Base-by-base conservation (phyloP, 805 yeast genomes). In the Nakazawaea pomicola region DNA sequence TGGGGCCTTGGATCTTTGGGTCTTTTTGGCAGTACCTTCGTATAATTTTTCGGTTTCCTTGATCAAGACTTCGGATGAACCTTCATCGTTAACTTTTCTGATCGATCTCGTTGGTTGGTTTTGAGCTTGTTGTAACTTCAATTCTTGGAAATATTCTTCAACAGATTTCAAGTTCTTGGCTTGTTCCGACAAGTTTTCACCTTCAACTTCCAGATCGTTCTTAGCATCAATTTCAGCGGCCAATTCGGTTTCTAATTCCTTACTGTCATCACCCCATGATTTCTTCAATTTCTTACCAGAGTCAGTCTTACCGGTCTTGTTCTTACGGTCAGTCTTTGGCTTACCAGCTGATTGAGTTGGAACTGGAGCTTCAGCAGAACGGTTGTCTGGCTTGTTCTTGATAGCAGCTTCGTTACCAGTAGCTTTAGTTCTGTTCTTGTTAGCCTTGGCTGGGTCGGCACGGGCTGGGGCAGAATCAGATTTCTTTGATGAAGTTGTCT, bases 331-430 rank as follows among this genome's bases (percentile, higher is more conserved):
- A 46, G 67, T 65, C 56, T 74, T 71, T 62, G 64, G 70, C 68
- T 78, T 78, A 61, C 78, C 78, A 60, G 72, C 67, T 56, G 76
- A 62, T 57, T 76, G 49, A 46, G 71, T 55, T 46, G 71, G 56
- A 54, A 78, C 72, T 53, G 75, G 76, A 46, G 76, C 30, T 53
- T 77, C 79, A 49, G 67, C 70, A 36, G 71, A 60, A 54, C 77
- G 75, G 76, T 93, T 93, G 65, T 82, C 78, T 61, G 67, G 61
- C 72, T 77, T 80, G 75, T 70, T 78, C 66, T 71, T 80, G 65
- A 80, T 68, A 49, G 95, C 95, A 55, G 88, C 95, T 60, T 88
- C 95, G 74, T 87, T 89, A 66, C 93, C 95, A 55, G 87, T 68
- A 44, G 82, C 70, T 64, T 74, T 74, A 59, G 81, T 72, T 67